phyloP scores from a whole-genome alignment of 768 basidiomycete species.

The Pluteus cervinus region DNA sequence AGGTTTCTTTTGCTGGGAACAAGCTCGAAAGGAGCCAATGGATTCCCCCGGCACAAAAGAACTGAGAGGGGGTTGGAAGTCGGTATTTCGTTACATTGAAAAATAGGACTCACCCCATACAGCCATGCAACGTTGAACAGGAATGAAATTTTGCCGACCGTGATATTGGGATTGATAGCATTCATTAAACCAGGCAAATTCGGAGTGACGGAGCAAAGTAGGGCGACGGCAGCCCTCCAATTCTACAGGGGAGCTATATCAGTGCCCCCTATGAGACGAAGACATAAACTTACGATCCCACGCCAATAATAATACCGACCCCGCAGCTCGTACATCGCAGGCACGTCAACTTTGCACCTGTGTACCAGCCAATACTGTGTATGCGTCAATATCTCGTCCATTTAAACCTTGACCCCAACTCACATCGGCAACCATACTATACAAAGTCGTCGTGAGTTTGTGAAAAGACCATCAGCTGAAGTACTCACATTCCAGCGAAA shows the following conservation, averaged over 20 bases:
- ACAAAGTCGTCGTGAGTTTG: neutral
- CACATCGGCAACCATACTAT: slow-evolving; percentile 43
- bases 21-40: slow-evolving; percentile 30
- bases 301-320: slow-evolving; percentile 75
- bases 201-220: slow-evolving; percentile 63
- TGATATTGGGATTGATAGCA: slow-evolving; percentile 61
- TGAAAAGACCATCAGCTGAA: neutral
- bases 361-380: slow-evolving; percentile 76
- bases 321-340: slow-evolving; percentile 75
- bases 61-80: slow-evolving; percentile 18
- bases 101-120: slow-evolving; percentile 51
- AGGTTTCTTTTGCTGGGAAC: slow-evolving; percentile 38
- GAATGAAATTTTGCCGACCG: slow-evolving; percentile 49
- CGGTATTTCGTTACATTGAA: neutral
- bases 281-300: slow-evolving; percentile 50
- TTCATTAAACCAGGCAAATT: slow-evolving; percentile 73
- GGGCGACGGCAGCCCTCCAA: slow-evolving; percentile 70
- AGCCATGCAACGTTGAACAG: slow-evolving; percentile 74
- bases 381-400: slow-evolving; percentile 4
- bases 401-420: too few species aligned
- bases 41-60: slow-evolving; percentile 27
- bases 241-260: slow-evolving; percentile 41
- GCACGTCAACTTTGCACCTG: slow-evolving; percentile 66
- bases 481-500: slow-evolving; percentile 67
- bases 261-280: neutral